These are phyloP conservation scores for Geosmithia flava DNA, from an alignment of 2,329 filamentous ascomycete species.

Conservation along the genomic window DNA sequence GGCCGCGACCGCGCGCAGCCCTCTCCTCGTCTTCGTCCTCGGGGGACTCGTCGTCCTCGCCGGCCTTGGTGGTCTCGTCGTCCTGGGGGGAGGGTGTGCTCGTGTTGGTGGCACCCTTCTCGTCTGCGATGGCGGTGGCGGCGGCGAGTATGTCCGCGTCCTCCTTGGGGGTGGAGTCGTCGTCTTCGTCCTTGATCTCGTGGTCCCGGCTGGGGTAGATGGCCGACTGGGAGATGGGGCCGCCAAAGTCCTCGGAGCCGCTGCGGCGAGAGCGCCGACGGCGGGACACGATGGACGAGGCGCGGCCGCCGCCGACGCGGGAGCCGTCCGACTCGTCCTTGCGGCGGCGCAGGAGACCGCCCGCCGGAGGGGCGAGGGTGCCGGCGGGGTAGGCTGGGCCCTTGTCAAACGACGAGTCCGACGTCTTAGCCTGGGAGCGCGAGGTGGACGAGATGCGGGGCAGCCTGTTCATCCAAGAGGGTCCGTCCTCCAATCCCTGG, in stretches of 20 bases:
- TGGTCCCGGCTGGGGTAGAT: conserved; percentile 55
- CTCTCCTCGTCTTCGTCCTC: conserved; percentile 9
- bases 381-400: conserved; percentile 52
- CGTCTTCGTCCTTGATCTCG: conserved; percentile 14
- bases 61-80: background rate
- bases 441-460: conserved; percentile 56
- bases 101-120: background rate
- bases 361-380: conserved; percentile 59
- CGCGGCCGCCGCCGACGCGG: conserved; percentile 35
- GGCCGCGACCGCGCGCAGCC: conserved; percentile 6
- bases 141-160: conserved; percentile 11
- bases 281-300: conserved; percentile 46
- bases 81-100: background rate
- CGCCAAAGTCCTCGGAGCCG: conserved; percentile 60
- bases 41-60: conserved; percentile 5
- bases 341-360: conserved; percentile 70
- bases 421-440: conserved; percentile 78
- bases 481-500: conserved; percentile 73
- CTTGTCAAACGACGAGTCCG: conserved; percentile 58
- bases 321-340: conserved; percentile 60
- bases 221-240: conserved; percentile 80
- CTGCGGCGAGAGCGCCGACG: conserved; percentile 50
- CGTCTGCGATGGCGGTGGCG: background rate
- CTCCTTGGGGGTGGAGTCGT: conserved; percentile 12
- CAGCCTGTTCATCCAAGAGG: conserved; percentile 89